Percentiles rank a stretch among this genome's conserved stretches.
These are phyloP conservation scores for Cytospora piceae DNA, from an alignment of 2,329 filamentous ascomycete genomes.

Conservation along the genomic window DNA sequence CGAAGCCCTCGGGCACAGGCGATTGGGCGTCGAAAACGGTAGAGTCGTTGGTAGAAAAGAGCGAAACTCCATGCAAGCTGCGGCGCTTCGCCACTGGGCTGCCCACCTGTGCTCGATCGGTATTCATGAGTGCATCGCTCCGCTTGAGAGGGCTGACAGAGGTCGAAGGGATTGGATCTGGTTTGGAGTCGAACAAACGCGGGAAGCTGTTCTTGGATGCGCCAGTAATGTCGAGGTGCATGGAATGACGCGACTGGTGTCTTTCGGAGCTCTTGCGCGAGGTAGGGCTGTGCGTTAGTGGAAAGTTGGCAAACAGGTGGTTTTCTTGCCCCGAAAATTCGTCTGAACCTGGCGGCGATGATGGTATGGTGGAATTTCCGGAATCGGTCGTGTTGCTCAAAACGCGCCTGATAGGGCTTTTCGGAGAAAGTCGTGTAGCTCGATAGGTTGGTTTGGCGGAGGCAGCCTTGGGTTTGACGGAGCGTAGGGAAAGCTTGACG, in stretches of 20 bases:
- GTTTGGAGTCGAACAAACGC: slow-evolving; percentile 53
- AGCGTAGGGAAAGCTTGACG: slow-evolving; percentile 68
- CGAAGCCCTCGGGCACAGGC: slow-evolving; percentile 50
- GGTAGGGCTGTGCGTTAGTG: slow-evolving; percentile 45
- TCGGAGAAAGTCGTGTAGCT: slow-evolving; percentile 68
- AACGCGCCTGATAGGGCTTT: slow-evolving; percentile 79
- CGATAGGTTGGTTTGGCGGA: slow-evolving; percentile 60
- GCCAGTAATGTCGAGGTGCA: slow-evolving; percentile 61
- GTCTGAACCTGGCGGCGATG: slow-evolving; percentile 46
- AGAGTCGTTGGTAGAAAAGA: slow-evolving; percentile 63
- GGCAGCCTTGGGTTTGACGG: slow-evolving; percentile 63
- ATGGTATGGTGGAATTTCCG: slow-evolving; percentile 66
- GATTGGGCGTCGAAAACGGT: slow-evolving; percentile 73
- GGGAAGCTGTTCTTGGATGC: slow-evolving; percentile 55
- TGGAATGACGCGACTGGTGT: slow-evolving; percentile 52
- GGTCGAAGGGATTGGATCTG: slow-evolving; percentile 52
- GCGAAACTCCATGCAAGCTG: slow-evolving; percentile 78
- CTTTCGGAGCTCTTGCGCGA: slow-evolving; percentile 53
- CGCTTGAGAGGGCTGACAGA: slow-evolving; percentile 87
- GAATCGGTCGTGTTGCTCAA: slow-evolving; percentile 72
- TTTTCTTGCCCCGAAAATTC: slow-evolving; percentile 51
- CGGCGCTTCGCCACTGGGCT: slow-evolving; percentile 91
- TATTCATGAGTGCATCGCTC: slow-evolving; percentile 85
- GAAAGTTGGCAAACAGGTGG: slow-evolving; percentile 36
- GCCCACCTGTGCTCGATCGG: slow-evolving; percentile 76